Evolutionary conservation across 768 basidiomycete genomes (phyloP).

Genomic region (Tulasnella sp.): DNA sequence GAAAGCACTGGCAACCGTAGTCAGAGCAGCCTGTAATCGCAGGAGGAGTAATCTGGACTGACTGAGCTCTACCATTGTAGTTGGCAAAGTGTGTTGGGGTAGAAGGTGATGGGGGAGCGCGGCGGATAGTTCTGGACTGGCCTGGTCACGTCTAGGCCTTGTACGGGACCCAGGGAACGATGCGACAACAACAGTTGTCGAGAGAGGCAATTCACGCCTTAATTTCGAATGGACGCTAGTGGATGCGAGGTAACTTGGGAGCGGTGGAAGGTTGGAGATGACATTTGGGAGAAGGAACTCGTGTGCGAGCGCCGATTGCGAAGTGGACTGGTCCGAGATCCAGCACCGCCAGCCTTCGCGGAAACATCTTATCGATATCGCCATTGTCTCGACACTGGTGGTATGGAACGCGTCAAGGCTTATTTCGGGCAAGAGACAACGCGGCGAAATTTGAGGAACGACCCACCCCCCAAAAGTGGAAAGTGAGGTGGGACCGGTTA

Average conservation of each 20-base stretch:
- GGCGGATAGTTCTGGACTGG: neutral
- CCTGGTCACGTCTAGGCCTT: too few relatives aligned
- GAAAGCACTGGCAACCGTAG: neutral
- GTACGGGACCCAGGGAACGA: neutral
- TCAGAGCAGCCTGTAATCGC: neutral
- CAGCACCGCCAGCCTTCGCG: too few relatives aligned
- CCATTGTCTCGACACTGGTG: too few relatives aligned
- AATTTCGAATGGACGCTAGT: neutral
- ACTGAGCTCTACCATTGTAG: neutral
- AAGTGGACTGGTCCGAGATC: too few relatives aligned
- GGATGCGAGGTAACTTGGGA: neutral
- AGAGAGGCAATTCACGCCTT: neutral
- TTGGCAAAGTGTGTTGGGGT: neutral
- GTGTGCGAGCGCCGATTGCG: too few relatives aligned
- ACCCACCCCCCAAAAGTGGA: too few relatives aligned
- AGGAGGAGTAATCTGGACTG: neutral
- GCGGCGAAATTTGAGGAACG: too few relatives aligned
- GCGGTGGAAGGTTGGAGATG: neutral
- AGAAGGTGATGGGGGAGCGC: neutral
- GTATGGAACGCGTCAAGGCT: too few relatives aligned
- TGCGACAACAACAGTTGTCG: neutral
- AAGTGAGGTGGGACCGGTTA: too few relatives aligned
- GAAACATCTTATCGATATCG: too few relatives aligned
- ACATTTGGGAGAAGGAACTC: too few relatives aligned
- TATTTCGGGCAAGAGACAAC: too few relatives aligned